Evolutionary conservation across 2,329 filamentous ascomycete genomes (phyloP).

Genomic region (Ustulina deusta): DNA sequence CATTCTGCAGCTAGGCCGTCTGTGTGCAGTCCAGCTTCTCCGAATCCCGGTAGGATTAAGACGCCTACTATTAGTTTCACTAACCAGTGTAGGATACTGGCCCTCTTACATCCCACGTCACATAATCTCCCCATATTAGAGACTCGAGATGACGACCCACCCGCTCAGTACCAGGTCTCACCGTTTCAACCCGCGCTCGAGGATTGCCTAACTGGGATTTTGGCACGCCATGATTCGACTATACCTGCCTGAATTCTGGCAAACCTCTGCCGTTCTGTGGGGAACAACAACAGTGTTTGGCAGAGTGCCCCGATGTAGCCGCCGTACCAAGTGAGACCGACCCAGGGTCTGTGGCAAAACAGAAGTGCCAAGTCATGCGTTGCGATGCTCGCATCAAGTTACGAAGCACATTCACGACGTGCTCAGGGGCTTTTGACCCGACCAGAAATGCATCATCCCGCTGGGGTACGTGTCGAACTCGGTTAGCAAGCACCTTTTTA

Average conservation of each 20-base stretch:
- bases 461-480: conserved; percentile 25
- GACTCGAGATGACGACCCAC: conserved; percentile 9
- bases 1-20: no score
- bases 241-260: background rate
- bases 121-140: conserved; percentile 23
- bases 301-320: conserved; percentile 1
- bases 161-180: background rate
- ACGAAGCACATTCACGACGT: conserved; percentile 14
- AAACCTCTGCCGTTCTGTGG: conserved; percentile 25
- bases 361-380: conserved; percentile 14
- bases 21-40: no score
- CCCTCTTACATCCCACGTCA: conserved; percentile 21
- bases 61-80: conserved; percentile 26
- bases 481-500: conserved; percentile 21
- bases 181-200: conserved; percentile 23
- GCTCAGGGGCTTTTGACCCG: conserved; percentile 54
- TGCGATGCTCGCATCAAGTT: conserved; percentile 16
- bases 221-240: conserved; percentile 21
- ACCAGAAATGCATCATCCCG: conserved; percentile 59
- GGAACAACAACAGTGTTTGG: background rate
- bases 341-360: conserved; percentile 4
- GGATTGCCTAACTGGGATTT: conserved; percentile 20
- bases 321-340: background rate
- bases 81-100: conserved; percentile 14
- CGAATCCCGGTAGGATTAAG: conserved; percentile 5